Evolutionary conservation across 2,329 filamentous ascomycete genomes (phyloP).

Genomic region (Blumeria graminis): DNA sequence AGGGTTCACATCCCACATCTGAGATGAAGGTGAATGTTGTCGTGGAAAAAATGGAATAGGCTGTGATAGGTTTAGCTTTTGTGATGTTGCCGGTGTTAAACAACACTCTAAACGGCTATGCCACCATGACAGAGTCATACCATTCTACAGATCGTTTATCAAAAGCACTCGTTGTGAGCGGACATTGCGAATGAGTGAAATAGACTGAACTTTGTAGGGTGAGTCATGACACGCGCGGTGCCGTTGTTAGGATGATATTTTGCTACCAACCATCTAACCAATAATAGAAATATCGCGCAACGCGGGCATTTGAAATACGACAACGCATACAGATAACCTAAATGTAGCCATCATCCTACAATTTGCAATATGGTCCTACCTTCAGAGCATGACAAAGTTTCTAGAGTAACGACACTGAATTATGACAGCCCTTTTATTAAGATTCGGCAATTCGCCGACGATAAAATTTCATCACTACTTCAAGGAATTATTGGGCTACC

Average conservation of each 20-base stretch:
- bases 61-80: slow-evolving; percentile 4
- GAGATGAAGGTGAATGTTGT: slow-evolving; percentile 13
- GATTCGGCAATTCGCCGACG: slow-evolving; percentile 13
- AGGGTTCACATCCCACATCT: slow-evolving; percentile 13
- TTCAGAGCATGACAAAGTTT: slow-evolving; percentile 6
- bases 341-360: too few species aligned
- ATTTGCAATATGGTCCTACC: slow-evolving; percentile 8
- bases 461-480: slow-evolving; percentile 13
- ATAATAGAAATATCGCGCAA: background rate
- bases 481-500: slow-evolving; percentile 15
- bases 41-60: slow-evolving; percentile 10
- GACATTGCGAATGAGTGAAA: background rate
- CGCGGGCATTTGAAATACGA: background rate
- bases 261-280: background rate
- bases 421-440: slow-evolving; percentile 14
- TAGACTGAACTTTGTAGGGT: background rate
- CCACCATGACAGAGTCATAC: background rate
- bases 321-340: too few species aligned
- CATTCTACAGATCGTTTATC: slow-evolving; percentile 1
- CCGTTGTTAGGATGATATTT: background rate
- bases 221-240: background rate
- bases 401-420: slow-evolving; percentile 5
- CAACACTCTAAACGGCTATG: background rate
- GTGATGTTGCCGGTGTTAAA: background rate
- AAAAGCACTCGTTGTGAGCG: background rate